These are phyloP conservation scores for Polytolypa hystricis DNA, from an alignment of 2,329 filamentous ascomycete genomes.

Conservation along the genomic window DNA sequence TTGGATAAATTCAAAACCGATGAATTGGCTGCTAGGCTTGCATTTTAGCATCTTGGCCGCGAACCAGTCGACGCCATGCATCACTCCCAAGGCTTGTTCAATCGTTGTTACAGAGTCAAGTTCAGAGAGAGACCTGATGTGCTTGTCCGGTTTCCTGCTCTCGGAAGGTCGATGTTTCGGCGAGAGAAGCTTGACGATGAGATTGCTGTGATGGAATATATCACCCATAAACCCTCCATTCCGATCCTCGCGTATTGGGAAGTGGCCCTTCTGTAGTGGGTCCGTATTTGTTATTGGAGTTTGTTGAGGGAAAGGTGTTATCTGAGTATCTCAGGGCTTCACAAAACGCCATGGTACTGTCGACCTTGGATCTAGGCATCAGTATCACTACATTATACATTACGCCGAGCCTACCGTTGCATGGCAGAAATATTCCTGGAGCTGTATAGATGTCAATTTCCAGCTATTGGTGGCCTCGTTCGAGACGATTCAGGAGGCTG, in stretches of 20 bases:
- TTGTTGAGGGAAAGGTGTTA: slow-evolving; percentile 10
- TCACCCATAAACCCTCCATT: slow-evolving; percentile 8
- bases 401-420: slow-evolving; percentile 16
- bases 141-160: slow-evolving; percentile 11
- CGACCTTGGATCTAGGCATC: slow-evolving; percentile 9
- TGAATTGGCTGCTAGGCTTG: slow-evolving; percentile 5
- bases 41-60: slow-evolving; percentile 3
- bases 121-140: slow-evolving; percentile 10
- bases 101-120: slow-evolving; percentile 12
- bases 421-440: slow-evolving; percentile 20
- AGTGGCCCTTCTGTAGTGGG: slow-evolving; percentile 3
- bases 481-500: slow-evolving; percentile 10
- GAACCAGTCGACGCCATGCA: slow-evolving; percentile 2
- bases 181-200: slow-evolving; percentile 10
- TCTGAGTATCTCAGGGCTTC: slow-evolving; percentile 6
- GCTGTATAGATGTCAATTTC: slow-evolving; percentile 17
- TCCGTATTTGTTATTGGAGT: slow-evolving; percentile 7
- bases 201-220: slow-evolving; percentile 9
- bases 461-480: slow-evolving; percentile 16
- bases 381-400: slow-evolving; percentile 12
- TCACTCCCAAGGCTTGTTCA: slow-evolving; percentile 11
- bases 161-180: slow-evolving; percentile 9
- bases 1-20: slow-evolving; percentile 5
- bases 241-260: slow-evolving; percentile 3
- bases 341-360: slow-evolving; percentile 2